Percentiles rank a stretch among this genome's conserved stretches.
Conservation (phyloP, 345 rosid genomes). For the Cardamine chenopodiifolia region DNA sequence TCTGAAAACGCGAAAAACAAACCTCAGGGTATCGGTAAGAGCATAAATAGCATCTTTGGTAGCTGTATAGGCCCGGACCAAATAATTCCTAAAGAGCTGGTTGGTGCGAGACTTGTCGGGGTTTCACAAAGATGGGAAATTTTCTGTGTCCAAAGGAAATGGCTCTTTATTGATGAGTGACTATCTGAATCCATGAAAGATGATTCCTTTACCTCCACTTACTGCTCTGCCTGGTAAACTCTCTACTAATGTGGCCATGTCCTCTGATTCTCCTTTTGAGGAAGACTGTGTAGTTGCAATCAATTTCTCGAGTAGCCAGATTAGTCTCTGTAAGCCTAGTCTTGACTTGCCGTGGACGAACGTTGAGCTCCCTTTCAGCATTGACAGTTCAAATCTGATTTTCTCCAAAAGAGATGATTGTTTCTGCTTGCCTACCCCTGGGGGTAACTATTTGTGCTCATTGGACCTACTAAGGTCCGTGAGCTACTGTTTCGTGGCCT, state of each 20-base stretch:
- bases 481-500: neutral
- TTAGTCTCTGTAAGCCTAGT: neutral
- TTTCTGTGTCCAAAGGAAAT: neutral
- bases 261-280: neutral
- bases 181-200: neutral
- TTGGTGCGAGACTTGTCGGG: neutral
- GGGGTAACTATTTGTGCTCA: neutral
- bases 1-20: too few species aligned
- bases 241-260: too few species aligned
- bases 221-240: neutral
- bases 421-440: neutral
- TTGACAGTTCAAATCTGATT: neutral
- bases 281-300: neutral
- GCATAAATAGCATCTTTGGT: constrained; percentile 89
- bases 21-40: constrained; percentile 82
- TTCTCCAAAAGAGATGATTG: neutral
- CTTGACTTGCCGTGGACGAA: neutral
- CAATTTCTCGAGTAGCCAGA: neutral
- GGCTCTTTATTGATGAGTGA: neutral
- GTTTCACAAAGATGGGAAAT: neutral
- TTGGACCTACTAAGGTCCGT: neutral
- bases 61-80: constrained; percentile 56
- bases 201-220: neutral
- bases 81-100: too few species aligned
- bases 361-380: neutral